Evolutionary conservation across 352 stramenopile species (phyloP), one percentile per base, ranked within the genome.

Genomic region (Aphanomyces cochlioides): DNA sequence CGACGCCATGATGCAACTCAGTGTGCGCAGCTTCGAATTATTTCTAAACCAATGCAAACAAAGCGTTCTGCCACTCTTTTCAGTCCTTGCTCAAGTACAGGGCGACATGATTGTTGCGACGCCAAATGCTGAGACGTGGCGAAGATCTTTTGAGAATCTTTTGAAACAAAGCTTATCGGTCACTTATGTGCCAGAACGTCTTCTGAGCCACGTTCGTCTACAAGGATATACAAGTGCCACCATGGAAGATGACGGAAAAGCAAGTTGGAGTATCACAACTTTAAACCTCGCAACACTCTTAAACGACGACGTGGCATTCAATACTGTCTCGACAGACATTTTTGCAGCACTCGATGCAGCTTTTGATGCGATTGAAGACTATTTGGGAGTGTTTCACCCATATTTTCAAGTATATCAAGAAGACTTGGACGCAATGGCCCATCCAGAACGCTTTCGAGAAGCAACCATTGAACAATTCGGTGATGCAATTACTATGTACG

Each of bases 321-420:
- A 79, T 57, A 77, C 81, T 47, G 80, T 94, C 17, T 92, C 87
- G 1, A 91, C 91, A 53, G 87, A 94, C 58, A 94, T 96, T 41
- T 93, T 95, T 45, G 78, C 90, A 3, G 78, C 85, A 1, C 69
- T 96, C 1, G 87, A 93, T 53, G 85, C 93, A 72, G 84, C 83
- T 0, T 92, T 93, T 58, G 84, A 93, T 40, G 73, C 82, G 3
- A 82, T 96, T 0, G 83, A 92, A 21, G 85, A 96, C 17, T 98
- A 98, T 72, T 80, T 93, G 67, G 79, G 92, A 40, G 78, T 97
- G 0, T 98, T 98, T 64, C 56, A 85, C 0, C 92, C 93, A 13
- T 98, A 88, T 66, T 79, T 90, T 60, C 81, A 96, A 38, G 94
- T 87, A 36, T 97, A 85, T 71, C 74, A 77, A 0, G 82, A 93